Conservation (phyloP, 2,329 filamentous ascomycete species). For the Zelopaecilomyces penicillatus region DNA sequence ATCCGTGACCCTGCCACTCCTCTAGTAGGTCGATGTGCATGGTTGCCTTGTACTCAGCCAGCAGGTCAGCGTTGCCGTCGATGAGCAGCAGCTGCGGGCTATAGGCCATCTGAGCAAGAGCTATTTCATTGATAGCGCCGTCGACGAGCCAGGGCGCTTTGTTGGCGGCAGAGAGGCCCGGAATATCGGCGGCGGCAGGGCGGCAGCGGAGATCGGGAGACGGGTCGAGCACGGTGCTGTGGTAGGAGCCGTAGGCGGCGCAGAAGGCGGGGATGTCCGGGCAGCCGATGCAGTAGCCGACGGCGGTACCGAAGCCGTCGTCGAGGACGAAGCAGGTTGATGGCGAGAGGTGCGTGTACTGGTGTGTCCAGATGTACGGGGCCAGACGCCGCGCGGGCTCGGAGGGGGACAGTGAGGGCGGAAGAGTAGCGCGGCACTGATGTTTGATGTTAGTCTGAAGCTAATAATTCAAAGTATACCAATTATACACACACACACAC, state of each 20-base stretch:
- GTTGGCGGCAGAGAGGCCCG: conserved; percentile 8
- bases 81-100: conserved; percentile 31
- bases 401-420: conserved; percentile 30
- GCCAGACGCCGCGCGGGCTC: conserved; percentile 27
- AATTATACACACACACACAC: too few species aligned
- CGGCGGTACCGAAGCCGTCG: conserved; percentile 33
- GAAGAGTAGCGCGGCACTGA: conserved; percentile 41
- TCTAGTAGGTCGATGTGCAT: conserved; percentile 43
- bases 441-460: too few species aligned
- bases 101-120: conserved; percentile 34
- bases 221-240: conserved; percentile 24
- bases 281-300: conserved; percentile 43
- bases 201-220: conserved; percentile 13
- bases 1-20: conserved; percentile 33
- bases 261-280: conserved; percentile 34
- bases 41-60: conserved; percentile 31
- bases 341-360: conserved; percentile 38
- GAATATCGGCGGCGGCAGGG: conserved; percentile 15
- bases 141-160: conserved; percentile 23
- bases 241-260: conserved; percentile 30
- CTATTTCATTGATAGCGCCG: conserved; percentile 17
- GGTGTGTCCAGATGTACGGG: conserved; percentile 45
- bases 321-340: conserved; percentile 39
- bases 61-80: conserved; percentile 24
- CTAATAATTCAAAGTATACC: too few species aligned